Percentiles rank a stretch among this genome's conserved stretches.
These are phyloP conservation scores for Wallacemonas sp. DNA, from an alignment of 208 protist genomes.

Conservation along the genomic window DNA sequence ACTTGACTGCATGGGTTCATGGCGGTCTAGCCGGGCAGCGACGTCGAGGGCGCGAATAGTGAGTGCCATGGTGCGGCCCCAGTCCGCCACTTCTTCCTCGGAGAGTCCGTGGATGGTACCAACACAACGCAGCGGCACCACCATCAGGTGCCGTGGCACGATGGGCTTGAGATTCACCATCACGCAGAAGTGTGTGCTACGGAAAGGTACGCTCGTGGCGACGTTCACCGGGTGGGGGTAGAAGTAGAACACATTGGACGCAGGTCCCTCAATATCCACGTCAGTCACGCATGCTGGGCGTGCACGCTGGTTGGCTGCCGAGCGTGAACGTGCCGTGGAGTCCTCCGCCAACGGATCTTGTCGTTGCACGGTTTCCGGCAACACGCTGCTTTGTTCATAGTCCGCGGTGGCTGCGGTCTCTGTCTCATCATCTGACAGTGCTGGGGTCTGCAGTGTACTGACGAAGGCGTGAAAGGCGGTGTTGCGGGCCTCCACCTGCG, in stretches of 20 bases:
- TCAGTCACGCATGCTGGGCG: neutral
- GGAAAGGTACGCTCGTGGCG: constrained; percentile 48
- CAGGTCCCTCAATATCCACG: neutral
- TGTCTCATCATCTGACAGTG: constrained; percentile 15
- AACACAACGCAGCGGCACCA: constrained; percentile 79
- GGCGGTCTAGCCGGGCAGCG: neutral
- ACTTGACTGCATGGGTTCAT: neutral
- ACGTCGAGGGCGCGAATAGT: constrained; percentile 60
- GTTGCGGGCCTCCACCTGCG: neutral
- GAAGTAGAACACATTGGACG: constrained; percentile 45
- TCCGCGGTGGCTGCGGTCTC: constrained; percentile 3
- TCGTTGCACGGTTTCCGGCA: constrained; percentile 15
- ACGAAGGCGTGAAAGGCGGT: constrained; percentile 37
- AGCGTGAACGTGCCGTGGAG: constrained; percentile 19
- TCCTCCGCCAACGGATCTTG: constrained; percentile 34
- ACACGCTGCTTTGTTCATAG: no score
- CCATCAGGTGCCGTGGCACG: constrained; percentile 73
- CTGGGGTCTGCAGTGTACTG: constrained; percentile 16
- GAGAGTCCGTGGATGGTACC: constrained; percentile 64
- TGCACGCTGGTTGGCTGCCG: constrained; percentile 25
- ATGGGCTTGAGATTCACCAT: constrained; percentile 85
- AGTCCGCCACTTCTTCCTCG: constrained; percentile 72
- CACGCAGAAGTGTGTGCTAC: constrained; percentile 63
- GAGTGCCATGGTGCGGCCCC: constrained; percentile 53
- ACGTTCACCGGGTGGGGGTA: constrained; percentile 47